Evolutionary conservation across 768 basidiomycete genomes (phyloP), one percentile per base, ranked within the genome.

Genomic region (Austroboletus eburneus): DNA sequence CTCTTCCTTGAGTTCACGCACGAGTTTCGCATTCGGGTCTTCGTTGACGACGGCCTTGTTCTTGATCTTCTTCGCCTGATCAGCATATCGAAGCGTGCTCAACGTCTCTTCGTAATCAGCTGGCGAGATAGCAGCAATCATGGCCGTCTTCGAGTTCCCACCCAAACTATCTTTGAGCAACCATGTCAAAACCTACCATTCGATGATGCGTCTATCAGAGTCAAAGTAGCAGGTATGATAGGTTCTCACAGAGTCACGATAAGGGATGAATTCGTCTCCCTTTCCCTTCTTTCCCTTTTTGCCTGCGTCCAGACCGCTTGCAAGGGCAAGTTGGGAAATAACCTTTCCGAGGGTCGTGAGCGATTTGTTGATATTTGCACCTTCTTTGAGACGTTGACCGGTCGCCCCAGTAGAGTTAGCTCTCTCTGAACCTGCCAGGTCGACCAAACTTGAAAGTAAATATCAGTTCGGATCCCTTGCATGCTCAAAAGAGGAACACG

Each of bases 1-100:
- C 69, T 99, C 96, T 72, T 98, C 96, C 69, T 98, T 99, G 66
- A 99, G 87, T 69, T 98, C 95, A 39, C 94, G 85, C 47, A 99
- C 94, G 47, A 99, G 86, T 73, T 92, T 97, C 62, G 95, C 95
- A 59, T 97, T 99, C 25, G 96, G 96, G 78, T 99, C 96, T 72
- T 99, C 96, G 70, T 99, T 99, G 55, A 99, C 90, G 48, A 98
- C 83, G 14, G 96, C 95, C 73, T 97, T 95, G 70, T 97, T 99
- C 83, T 94, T 97, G 71, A 99, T 99, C 84, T 95, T 95, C 85
- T 99, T 99, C 27, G 95, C 94, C 65, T 91, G 91, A 75, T 96
- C 93, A 57, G 96, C 96, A 69, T 99, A 98, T 5, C 96, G 87
- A 48, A 99, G 73, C 2, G 95, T 98, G 69, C 91, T 91, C 51